phyloP scores from a whole-genome alignment of 371 early-diverging fungal species.

The Mortierella sp. region DNA sequence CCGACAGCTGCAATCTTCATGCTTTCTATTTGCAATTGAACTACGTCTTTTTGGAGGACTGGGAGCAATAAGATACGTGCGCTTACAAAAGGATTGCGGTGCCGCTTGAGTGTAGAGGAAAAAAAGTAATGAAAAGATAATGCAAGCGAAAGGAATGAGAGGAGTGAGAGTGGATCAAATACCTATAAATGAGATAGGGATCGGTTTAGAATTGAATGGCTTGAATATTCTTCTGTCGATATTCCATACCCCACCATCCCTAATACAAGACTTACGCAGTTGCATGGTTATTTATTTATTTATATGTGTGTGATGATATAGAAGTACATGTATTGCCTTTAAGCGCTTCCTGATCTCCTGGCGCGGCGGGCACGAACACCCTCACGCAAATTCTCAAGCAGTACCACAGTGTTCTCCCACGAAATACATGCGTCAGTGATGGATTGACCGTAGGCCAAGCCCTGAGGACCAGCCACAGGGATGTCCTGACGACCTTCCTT shows the following conservation, averaged over 20 bases:
- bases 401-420: slow-evolving; percentile 80
- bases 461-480: slow-evolving; percentile 73
- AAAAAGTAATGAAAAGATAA: not conserved
- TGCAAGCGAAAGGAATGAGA: not conserved
- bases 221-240: not conserved
- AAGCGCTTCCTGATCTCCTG: slow-evolving; percentile 44
- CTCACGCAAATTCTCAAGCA: slow-evolving; percentile 77
- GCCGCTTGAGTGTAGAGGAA: not conserved
- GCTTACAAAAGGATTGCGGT: no score
- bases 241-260: not conserved
- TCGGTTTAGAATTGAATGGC: slow-evolving; percentile 13
- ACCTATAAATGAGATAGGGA: not conserved
- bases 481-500: slow-evolving; percentile 86
- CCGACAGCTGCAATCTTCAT: not conserved
- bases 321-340: slow-evolving; percentile 1
- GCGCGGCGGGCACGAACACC: slow-evolving; percentile 68
- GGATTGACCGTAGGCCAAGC: slow-evolving; percentile 83
- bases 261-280: not conserved
- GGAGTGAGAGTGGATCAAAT: not conserved
- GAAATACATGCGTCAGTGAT: slow-evolving; percentile 91
- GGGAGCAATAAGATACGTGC: no score
- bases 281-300: slow-evolving; percentile 4
- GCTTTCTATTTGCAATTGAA: not conserved
- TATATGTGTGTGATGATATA: not conserved
- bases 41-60: not conserved